Percentiles rank a stretch among this genome's conserved stretches.
These are phyloP conservation scores for Gomphus bonarii DNA, from an alignment of 1,284 basidiomycete species.

Conservation along the genomic window DNA sequence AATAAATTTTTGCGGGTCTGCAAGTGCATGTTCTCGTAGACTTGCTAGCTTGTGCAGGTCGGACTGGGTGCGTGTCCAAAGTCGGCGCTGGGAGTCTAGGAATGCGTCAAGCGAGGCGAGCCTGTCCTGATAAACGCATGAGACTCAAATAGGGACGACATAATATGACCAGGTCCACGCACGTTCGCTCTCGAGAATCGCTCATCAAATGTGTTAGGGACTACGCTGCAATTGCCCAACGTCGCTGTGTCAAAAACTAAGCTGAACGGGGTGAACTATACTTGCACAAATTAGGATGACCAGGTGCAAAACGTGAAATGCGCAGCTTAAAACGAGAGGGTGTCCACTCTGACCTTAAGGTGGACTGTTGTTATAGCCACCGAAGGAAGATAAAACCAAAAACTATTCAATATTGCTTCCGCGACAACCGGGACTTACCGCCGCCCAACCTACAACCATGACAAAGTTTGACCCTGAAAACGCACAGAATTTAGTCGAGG, in stretches of 20 bases:
- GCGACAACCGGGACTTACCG: background rate
- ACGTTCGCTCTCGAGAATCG: slow-evolving; percentile 9
- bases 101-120: slow-evolving; percentile 57
- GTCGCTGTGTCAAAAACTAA: background rate
- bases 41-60: slow-evolving; percentile 47
- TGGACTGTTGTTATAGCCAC: background rate
- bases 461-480: slow-evolving; percentile 72
- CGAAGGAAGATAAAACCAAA: background rate
- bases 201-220: background rate
- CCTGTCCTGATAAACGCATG: slow-evolving; percentile 24
- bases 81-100: slow-evolving; percentile 44
- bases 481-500: slow-evolving; percentile 83
- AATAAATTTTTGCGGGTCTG: slow-evolving; percentile 22
- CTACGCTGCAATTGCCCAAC: background rate
- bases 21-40: slow-evolving; percentile 28
- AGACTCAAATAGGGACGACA: background rate
- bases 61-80: slow-evolving; percentile 45
- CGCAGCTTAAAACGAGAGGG: background rate
- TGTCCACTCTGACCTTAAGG: background rate
- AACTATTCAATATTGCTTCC: background rate
- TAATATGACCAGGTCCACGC: background rate
- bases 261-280: background rate
- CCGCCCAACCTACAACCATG: slow-evolving; percentile 11
- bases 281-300: background rate
- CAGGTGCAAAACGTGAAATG: background rate